Base-by-base conservation (phyloP, 2,329 filamentous ascomycete genomes). In the Colletotrichum lupini region DNA sequence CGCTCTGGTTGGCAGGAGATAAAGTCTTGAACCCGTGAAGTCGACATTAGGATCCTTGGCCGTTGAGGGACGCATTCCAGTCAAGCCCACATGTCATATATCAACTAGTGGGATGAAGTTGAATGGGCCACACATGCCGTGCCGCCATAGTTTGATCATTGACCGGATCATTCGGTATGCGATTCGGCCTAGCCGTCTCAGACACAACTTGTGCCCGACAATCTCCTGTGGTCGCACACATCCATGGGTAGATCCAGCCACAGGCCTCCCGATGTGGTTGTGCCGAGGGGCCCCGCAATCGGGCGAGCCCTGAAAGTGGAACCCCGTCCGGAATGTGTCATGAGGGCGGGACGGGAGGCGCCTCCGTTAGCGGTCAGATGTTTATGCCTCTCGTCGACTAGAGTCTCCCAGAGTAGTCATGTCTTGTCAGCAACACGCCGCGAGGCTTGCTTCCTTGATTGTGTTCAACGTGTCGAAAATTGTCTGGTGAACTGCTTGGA, bases 221-320 rank as follows among this genome's bases (percentile, higher is more conserved):
- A 19, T 49, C 42, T 49, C 42, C 8, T n/a, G 4, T 49, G 8
- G 42, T 49, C 42, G 42, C 42, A 16, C 3, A 24, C n/a, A 16
- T 56, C 30, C 32, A n/a, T 49, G 42, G 58, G 9, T 24, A 24
- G 30, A 22, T 35, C 58, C 32, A 46, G 22, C 32, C 16, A 16
- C 42, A 35, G 30, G 28, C 28, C 49, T 52, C 19, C 19, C 22
- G 28, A 62, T 9, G n/a, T 12, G 42, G 62, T 56, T 28, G 22
- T 22, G 53, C 35, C 49, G 63, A 71, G n/a, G 55, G 42, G 24
- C n/a, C 60, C 35, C 37, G 55, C 55, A 28, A 32, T 32, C 42
- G 63, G 62, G 46, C 46, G 46, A 67, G 55, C 28, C 30, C 46
- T 61, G 24, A 35, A 60, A 49, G 57, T 61, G 56, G 56, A 55